Base-by-base conservation (phyloP, 169 alveolate species). In the Miamiensis avidus region DNA sequence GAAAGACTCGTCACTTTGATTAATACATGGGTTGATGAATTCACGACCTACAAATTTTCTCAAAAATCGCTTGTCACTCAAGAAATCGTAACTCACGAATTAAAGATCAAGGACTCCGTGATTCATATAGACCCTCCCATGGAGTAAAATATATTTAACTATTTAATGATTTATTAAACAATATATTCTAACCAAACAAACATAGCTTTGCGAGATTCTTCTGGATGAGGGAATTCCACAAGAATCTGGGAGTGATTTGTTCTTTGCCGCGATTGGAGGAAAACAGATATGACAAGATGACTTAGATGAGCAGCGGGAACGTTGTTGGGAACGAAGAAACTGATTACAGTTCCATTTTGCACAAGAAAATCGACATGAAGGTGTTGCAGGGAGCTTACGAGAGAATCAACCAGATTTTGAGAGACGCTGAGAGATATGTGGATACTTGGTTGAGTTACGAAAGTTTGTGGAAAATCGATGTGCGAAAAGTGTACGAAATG, bases 401-500 rank as follows among this genome's bases (percentile, higher is more conserved):
- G 29, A 81, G 90, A 49, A 91, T 97, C 75, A 97, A 93, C 65
- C 94, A 87, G 64, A 72, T 84, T n/a, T 85, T 95, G 20, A 83
- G 72, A n/a, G 89, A 93, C 81, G 88, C 92, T 75, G 96, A 94
- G 91, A 94, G 91, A 78, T 98, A 98, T 81, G 99, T 96, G 33
- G 92, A 96, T 26, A 95, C 98, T 34, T 98, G 99, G 99, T 90
- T 96, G 82, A 97, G 98, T 90, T 98, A 98, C 90, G 98, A 98
- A 89, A 97, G 99, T 16, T 89, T 99, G 28, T 99, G 99, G 99
- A 98, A 97, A 86, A 96, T 98, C 78, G 98, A 97, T 78, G 94
- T 97, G 28, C 92, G 93, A 65, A 94, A 94, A 31, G 98, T 97
- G 16, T 96, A 95, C 34, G 93, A 95, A 69, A 89, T 92, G 81